phyloP scores from a whole-genome alignment of 2,329 filamentous ascomycete species.

The Pyrenophora seminiperda region DNA sequence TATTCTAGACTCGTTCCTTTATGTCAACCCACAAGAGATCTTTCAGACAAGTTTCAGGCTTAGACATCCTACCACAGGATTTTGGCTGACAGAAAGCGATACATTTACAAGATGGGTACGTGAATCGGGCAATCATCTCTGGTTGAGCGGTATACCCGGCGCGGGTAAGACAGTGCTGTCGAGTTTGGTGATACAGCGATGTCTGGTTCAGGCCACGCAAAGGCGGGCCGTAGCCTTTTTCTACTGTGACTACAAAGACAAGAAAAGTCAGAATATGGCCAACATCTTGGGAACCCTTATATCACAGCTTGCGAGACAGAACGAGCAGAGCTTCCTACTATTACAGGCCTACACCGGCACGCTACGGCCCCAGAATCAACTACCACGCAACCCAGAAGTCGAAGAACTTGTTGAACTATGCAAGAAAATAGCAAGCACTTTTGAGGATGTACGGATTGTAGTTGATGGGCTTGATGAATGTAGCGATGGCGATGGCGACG shows the following conservation, averaged over 20 bases:
- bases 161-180: slow-evolving; percentile 20
- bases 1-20: slow-evolving; percentile 12
- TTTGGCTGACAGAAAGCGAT: slow-evolving; percentile 9
- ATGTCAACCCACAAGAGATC: slow-evolving; percentile 5
- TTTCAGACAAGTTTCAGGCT: background rate
- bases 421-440: slow-evolving; percentile 13
- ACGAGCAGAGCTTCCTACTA: slow-evolving; percentile 13
- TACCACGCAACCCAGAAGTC: background rate
- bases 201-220: background rate
- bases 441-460: slow-evolving; percentile 25
- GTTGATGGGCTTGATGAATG: slow-evolving; percentile 40
- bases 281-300: slow-evolving; percentile 35
- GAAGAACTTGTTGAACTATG: slow-evolving; percentile 9
- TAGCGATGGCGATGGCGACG: slow-evolving; percentile 5
- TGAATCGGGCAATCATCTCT: slow-evolving; percentile 2
- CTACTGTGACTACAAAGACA: slow-evolving; percentile 43
- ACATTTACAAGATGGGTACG: slow-evolving; percentile 10
- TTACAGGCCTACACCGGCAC: slow-evolving; percentile 15
- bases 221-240: slow-evolving; percentile 21
- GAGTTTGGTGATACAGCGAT: slow-evolving; percentile 9
- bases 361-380: background rate
- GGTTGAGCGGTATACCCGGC: slow-evolving; percentile 18
- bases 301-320: slow-evolving; percentile 41
- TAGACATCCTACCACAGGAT: background rate
- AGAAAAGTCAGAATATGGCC: slow-evolving; percentile 14